Percentiles rank a stretch among this genome's conserved stretches.
These are phyloP conservation scores for Bromus sterilis DNA, from an alignment of 176 grass and related monocot species.

Conservation along the genomic window DNA sequence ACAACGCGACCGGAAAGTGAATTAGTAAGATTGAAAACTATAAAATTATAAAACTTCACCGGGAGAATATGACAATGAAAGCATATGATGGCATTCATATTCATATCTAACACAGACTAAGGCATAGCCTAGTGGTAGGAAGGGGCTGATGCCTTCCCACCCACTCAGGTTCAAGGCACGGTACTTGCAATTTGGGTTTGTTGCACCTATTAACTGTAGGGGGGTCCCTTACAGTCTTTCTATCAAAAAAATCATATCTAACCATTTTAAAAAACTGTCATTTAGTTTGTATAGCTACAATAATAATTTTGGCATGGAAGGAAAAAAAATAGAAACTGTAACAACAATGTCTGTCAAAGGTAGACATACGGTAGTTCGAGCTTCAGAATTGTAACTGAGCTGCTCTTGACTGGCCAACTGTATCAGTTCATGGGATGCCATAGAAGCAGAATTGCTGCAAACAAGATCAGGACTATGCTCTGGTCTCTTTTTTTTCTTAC, in stretches of 20 bases:
- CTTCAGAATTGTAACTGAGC: background rate
- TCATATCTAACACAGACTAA: slow-evolving; percentile 17
- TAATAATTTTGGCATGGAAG: background rate
- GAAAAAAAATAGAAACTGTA: background rate
- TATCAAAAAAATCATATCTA: too few species aligned
- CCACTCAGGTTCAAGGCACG: too few species aligned
- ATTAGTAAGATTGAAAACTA: background rate
- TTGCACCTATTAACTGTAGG: too few species aligned
- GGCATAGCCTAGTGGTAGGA: too few species aligned
- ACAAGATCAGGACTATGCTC: slow-evolving; percentile 18
- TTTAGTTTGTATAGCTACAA: background rate
- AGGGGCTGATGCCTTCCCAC: too few species aligned
- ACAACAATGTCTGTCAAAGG: background rate
- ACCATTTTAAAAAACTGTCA: background rate
- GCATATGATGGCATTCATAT: background rate
- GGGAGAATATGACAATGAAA: slow-evolving; percentile 1
- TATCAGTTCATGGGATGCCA: background rate
- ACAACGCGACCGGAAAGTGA: background rate
- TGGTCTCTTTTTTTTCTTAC: slow-evolving; percentile 49
- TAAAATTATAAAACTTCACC: background rate
- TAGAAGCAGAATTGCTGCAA: background rate
- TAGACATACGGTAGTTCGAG: slow-evolving; percentile 20
- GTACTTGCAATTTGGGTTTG: too few species aligned
- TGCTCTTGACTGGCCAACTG: slow-evolving; percentile 25
- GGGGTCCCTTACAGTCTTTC: too few species aligned